These are phyloP conservation scores for Lipomyces yamadae DNA, from an alignment of 805 yeast species.

Conservation along the genomic window DNA sequence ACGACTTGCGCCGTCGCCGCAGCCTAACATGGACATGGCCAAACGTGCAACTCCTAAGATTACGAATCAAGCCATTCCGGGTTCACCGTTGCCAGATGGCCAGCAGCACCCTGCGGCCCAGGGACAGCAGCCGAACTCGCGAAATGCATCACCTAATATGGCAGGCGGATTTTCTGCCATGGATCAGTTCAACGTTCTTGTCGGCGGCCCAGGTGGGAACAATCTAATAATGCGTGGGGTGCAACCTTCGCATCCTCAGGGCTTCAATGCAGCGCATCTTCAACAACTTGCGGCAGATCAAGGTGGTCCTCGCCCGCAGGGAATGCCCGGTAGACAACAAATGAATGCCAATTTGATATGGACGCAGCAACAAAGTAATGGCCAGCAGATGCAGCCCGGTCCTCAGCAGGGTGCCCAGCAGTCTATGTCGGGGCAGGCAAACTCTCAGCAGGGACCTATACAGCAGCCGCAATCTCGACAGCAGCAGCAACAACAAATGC, in stretches of 20 bases:
- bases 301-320: conserved; percentile 15
- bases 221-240: conserved; percentile 34
- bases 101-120: conserved; percentile 24
- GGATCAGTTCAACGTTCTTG: conserved; percentile 44
- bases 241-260: conserved; percentile 21
- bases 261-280: conserved; percentile 24
- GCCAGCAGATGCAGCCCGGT: conserved; percentile 12
- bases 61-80: conserved; percentile 38
- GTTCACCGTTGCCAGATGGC: conserved; percentile 40
- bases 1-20: conserved; percentile 30
- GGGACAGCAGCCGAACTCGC: conserved; percentile 18
- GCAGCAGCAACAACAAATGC: conserved; percentile 34
- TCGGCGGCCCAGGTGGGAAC: conserved; percentile 36
- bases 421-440: conserved; percentile 1
- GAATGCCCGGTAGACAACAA: conserved; percentile 15
- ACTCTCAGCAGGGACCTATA: not conserved
- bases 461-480: conserved; percentile 19
- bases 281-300: conserved; percentile 26
- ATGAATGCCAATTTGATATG: conserved; percentile 24
- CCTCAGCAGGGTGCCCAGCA: conserved; percentile 5
- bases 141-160: conserved; percentile 44
- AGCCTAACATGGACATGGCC: conserved; percentile 36
- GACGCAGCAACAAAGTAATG: conserved; percentile 23
- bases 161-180: conserved; percentile 39
- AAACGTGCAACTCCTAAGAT: conserved; percentile 43